Evolutionary conservation across 2,329 filamentous ascomycete species (phyloP).

Genomic region (Alternaria triticimaculans): DNA sequence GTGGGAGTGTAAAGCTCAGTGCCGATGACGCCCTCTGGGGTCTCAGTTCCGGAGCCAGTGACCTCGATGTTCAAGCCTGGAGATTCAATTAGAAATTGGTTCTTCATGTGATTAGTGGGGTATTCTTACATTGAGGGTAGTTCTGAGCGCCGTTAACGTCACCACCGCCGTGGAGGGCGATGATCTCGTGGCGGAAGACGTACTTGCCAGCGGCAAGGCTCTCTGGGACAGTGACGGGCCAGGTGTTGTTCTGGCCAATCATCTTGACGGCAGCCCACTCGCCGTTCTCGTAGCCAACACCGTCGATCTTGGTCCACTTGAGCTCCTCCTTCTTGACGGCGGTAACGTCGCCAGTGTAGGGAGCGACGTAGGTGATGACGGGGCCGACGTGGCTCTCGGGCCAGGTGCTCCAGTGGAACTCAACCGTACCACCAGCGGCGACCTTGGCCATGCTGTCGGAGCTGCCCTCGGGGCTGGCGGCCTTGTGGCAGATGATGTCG

Average conservation of each 20-base stretch:
- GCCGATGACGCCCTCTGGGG: constrained; percentile 57
- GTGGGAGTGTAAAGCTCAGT: constrained; percentile 56
- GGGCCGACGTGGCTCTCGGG: constrained; percentile 49
- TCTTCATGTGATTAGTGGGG: neutral
- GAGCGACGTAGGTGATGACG: constrained; percentile 49
- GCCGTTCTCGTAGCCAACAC: constrained; percentile 36
- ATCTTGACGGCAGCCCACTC: constrained; percentile 49
- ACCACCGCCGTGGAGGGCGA: constrained; percentile 57
- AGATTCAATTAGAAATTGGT: constrained; percentile 19
- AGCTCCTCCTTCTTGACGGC: constrained; percentile 45
- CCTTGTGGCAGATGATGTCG: constrained; percentile 67
- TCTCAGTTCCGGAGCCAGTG: constrained; percentile 55
- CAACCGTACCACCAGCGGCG: constrained; percentile 64
- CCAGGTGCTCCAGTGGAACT: constrained; percentile 59
- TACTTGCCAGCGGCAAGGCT: constrained; percentile 58
- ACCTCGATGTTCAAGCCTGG: constrained; percentile 56
- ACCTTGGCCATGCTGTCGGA: constrained; percentile 59
- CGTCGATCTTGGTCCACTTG: constrained; percentile 50
- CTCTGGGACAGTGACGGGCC: constrained; percentile 54
- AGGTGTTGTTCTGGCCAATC: constrained; percentile 58
- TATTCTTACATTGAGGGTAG: constrained; percentile 55
- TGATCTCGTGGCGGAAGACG: constrained; percentile 63
- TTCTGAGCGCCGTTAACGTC: constrained; percentile 58
- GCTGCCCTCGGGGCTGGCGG: constrained; percentile 53
- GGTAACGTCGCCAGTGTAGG: constrained; percentile 39